These are phyloP conservation scores for Globisporangium polare DNA, from an alignment of 352 stramenopile genomes.

Conservation along the genomic window DNA sequence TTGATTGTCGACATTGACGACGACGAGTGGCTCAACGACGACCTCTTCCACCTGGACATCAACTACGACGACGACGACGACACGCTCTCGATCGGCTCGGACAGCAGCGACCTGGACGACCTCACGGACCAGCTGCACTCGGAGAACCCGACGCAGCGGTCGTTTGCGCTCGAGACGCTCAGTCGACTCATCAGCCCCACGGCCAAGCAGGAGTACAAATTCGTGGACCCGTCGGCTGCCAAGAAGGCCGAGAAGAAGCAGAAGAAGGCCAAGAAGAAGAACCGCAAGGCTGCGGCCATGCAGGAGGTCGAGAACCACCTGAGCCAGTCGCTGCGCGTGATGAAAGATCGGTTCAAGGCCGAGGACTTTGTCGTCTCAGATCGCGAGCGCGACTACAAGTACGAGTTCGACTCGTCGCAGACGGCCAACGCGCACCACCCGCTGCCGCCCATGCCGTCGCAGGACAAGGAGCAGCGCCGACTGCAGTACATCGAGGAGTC, in stretches of 20 bases:
- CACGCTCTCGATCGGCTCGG: conserved; percentile 21
- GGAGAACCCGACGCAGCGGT: conserved; percentile 28
- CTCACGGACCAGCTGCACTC: conserved; percentile 37
- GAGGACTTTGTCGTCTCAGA: conserved; percentile 7
- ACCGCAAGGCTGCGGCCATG: conserved; percentile 29
- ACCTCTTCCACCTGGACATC: conserved; percentile 13
- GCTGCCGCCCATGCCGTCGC: conserved; percentile 34
- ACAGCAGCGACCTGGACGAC: conserved; percentile 23
- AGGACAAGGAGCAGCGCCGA: conserved; percentile 36
- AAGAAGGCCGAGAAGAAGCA: not conserved
- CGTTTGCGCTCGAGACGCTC: conserved; percentile 39
- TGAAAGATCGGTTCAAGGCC: conserved; percentile 19
- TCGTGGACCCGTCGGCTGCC: not conserved
- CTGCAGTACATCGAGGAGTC: conserved; percentile 43
- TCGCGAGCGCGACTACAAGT: conserved; percentile 40
- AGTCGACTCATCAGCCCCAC: conserved; percentile 32
- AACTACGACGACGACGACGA: conserved; percentile 24
- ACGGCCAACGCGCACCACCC: conserved; percentile 36
- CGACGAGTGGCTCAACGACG: conserved; percentile 33
- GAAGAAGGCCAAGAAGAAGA: conserved; percentile 20
- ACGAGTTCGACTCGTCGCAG: conserved; percentile 31
- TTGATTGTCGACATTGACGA: conserved; percentile 37
- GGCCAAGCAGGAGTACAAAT: conserved; percentile 12
- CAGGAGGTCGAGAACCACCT: conserved; percentile 40
- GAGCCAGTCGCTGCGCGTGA: conserved; percentile 21